Percentiles rank a stretch among this genome's conserved stretches.
These are phyloP conservation scores for Massariosphaeria phaeospora DNA, from an alignment of 495 filamentous ascomycete species.

Conservation along the genomic window DNA sequence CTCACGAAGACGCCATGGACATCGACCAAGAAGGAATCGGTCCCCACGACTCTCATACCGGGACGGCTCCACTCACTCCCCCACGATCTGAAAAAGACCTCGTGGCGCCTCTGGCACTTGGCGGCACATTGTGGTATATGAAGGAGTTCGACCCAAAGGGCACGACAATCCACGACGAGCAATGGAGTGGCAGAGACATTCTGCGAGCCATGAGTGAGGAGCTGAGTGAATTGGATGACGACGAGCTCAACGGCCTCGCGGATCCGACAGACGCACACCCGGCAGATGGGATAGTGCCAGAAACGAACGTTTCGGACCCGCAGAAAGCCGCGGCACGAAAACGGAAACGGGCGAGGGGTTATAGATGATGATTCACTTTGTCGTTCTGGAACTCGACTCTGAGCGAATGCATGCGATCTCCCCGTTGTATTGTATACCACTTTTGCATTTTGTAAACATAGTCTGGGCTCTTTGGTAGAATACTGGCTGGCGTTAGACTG, in stretches of 20 bases:
- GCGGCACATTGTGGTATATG: slow-evolving; percentile 86
- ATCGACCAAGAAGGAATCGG: slow-evolving; percentile 2
- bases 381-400: too few species aligned
- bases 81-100: slow-evolving; percentile 46
- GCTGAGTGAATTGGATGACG: slow-evolving; percentile 82
- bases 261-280: slow-evolving; percentile 33
- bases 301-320: slow-evolving; percentile 18
- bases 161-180: slow-evolving; percentile 69
- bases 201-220: slow-evolving; percentile 78
- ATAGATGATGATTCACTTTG: slow-evolving; percentile 11
- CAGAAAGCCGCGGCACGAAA: slow-evolving; percentile 15
- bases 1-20: slow-evolving; percentile 6
- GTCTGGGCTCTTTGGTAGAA: neutral
- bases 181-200: slow-evolving; percentile 70
- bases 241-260: slow-evolving; percentile 65
- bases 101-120: slow-evolving; percentile 56
- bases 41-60: neutral
- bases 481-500: neutral
- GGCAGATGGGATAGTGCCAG: slow-evolving; percentile 15
- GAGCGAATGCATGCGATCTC: slow-evolving; percentile 1
- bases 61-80: slow-evolving; percentile 41
- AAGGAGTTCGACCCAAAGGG: slow-evolving; percentile 73
- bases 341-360: slow-evolving; percentile 25
- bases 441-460: slow-evolving; percentile 18
- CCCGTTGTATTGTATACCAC: slow-evolving; percentile 5